Conservation (phyloP, 2,329 filamentous ascomycete genomes). For the Trichophyton rubrum region DNA sequence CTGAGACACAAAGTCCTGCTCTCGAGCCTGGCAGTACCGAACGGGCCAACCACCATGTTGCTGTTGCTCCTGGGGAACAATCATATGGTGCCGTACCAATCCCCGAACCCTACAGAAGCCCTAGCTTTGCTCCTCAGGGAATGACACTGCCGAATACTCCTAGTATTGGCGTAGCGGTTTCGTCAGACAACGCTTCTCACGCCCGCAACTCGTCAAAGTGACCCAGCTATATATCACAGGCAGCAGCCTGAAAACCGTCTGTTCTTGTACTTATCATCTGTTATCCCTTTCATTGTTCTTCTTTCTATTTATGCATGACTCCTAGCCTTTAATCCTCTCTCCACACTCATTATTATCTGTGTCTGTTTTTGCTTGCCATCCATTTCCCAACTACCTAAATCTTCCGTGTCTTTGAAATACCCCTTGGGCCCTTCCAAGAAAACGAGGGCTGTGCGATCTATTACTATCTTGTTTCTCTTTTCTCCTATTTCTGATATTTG, state of each 20-base stretch:
- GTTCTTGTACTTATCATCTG: neutral
- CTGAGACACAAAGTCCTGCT: conserved; percentile 17
- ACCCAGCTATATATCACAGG: neutral
- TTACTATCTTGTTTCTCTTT: too few species aligned
- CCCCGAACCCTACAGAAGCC: conserved; percentile 62
- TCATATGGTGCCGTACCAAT: conserved; percentile 80
- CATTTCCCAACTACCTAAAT: neutral
- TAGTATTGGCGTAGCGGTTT: neutral
- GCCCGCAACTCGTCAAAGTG: neutral
- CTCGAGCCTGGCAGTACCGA: conserved; percentile 26
- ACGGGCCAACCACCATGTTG: conserved; percentile 50
- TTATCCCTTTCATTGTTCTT: neutral
- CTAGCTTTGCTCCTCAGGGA: conserved; percentile 25
- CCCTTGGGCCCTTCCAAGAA: neutral
- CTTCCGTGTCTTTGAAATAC: neutral
- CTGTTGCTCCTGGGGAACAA: conserved; percentile 64
- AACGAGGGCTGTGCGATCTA: neutral
- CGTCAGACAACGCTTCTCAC: neutral
- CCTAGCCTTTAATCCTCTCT: neutral
- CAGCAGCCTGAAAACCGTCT: neutral
- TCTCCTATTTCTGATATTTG: too few species aligned
- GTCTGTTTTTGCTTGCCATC: too few species aligned
- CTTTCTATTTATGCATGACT: neutral
- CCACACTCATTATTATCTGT: neutral
- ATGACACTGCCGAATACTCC: neutral